Evolutionary conservation across 768 basidiomycete species (phyloP), one percentile per base, ranked within the genome.

Genomic region (Russula sp.): DNA sequence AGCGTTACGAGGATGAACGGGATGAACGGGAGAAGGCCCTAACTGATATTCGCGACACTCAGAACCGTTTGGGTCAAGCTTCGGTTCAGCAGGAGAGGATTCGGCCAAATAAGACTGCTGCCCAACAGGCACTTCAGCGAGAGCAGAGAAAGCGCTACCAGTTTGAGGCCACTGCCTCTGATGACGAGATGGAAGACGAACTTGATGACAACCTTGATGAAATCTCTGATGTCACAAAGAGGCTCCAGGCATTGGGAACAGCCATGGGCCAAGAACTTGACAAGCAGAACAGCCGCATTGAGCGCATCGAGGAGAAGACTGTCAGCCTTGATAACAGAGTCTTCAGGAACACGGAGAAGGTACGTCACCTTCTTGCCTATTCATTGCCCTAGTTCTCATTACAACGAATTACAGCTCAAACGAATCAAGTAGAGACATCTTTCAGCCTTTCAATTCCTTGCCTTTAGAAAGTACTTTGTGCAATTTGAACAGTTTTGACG

Each of bases 131-230:
- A 14, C 74, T 75, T 10, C 76, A 80, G 67, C 84, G 86, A 73
- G 89, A 87, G 59, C 86, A 86, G 68, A 79, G 90, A 67, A 83
- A 86, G 69, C 83, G 90, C 39, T 98, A 83, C 72, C 93, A 98
- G 74, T 97, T 98, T 69, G 96, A 99, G 67, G 84, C 85, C 32
- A 88, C 84, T 41, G 91, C 81, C 3, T 91, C 88, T 7, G 96
- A 99, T 69, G 94, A 98, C 67, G 93, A 95, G 74, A 66, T 96
- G 1, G 96, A 99, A 75, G 88, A 98, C 68, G 94, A 98, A 74
- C 69, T 99, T 41, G 96, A 98, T 69, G 84, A 81, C 65, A 98
- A 98, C 72, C 76, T 99, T 29, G 85, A 90, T 70, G 93, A 96
- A 73, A 88, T 96, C 61, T 76, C 82, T 39, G 85, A 85, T 54